phyloP scores from a whole-genome alignment of 768 basidiomycete species.

The Tulasnella sp. region DNA sequence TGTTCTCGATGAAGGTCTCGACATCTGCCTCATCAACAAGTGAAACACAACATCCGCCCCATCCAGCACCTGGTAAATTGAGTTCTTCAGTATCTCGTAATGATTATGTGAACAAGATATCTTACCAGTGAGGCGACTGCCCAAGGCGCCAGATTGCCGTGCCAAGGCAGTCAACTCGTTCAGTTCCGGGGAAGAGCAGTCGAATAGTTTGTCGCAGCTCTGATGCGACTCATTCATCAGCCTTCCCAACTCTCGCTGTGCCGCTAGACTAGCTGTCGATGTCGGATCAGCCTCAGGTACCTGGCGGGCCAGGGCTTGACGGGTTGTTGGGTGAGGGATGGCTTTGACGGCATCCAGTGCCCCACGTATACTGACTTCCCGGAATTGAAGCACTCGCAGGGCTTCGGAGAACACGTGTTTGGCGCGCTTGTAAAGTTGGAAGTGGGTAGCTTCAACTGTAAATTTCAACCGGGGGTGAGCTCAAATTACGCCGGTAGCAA shows the following conservation, averaged over 20 bases:
- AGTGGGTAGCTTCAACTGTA: constrained; percentile 68
- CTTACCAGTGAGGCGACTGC: constrained; percentile 70
- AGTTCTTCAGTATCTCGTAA: constrained; percentile 50
- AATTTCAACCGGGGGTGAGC: too few species aligned
- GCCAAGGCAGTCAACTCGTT: constrained; percentile 58
- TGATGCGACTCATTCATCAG: constrained; percentile 73
- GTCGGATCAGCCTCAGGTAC: constrained; percentile 17
- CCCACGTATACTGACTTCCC: constrained; percentile 46
- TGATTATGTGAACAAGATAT: background rate
- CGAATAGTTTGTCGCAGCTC: constrained; percentile 55
- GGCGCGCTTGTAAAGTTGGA: constrained; percentile 73
- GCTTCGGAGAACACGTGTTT: constrained; percentile 76
- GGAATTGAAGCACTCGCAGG: constrained; percentile 67
- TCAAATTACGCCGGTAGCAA: constrained; percentile 3
- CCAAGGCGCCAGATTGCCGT: constrained; percentile 59
- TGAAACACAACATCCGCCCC: constrained; percentile 85
- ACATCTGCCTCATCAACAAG: constrained; percentile 58
- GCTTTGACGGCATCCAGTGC: constrained; percentile 22
- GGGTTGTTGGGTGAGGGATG: constrained; percentile 13
- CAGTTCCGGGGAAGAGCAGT: constrained; percentile 73
- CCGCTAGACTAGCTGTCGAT: constrained; percentile 14
- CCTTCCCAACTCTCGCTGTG: constrained; percentile 45
- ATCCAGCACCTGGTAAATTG: constrained; percentile 54
- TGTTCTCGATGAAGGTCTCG: constrained; percentile 47
- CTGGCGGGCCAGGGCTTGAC: constrained; percentile 16